Base-by-base conservation (phyloP, 2,329 filamentous ascomycete genomes). In the Sarocladium kiliense region DNA sequence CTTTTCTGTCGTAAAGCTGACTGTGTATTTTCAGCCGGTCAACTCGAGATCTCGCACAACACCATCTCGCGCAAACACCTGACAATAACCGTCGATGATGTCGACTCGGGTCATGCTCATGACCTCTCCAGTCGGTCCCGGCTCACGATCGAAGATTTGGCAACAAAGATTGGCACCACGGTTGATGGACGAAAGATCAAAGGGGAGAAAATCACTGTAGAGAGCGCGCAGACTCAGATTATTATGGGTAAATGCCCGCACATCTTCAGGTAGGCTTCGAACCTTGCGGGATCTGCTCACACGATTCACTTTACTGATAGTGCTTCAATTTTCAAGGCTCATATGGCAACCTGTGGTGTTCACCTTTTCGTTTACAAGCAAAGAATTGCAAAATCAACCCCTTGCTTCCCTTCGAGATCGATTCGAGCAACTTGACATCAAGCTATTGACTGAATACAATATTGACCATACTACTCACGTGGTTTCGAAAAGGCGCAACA, bases 21-120 rank as follows among this genome's bases (percentile, higher is more conserved):
- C 39, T 7, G 7, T 3, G 7, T 3, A 21, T 9, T 44, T 9
- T 19, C 7, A 89, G 86, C 82, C 55, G 82, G 83, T 2, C 83
- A 81, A 63, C 73, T 89, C 61, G 84, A 81, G 23, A 88, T 96
- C 61, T 82, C 86, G 5, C 82, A 94, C 64, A 89, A 88, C 64
- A 88, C 87, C 1, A 89, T 99, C 50, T 99, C 94, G 30, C 81
- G 93, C 56, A 90, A 94, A 65, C 94, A 99, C 71, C 74, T 97
- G 60, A 86, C 86, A 30, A 85, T 99, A 53, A 79, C 84, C 41
- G 84, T 97, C 6, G 83, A 80, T 47, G 63, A 73, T 0, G 86
- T 93, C 36, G 72, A 76, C 39, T 73, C 84, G 14, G 86, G 84
- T 49, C 84, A 89, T 65, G 88, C 85, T 54, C 79, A 82, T 57